Evolutionary conservation across 331 rosid genomes (phyloP).

Genomic region (Prunus yedoensis): DNA sequence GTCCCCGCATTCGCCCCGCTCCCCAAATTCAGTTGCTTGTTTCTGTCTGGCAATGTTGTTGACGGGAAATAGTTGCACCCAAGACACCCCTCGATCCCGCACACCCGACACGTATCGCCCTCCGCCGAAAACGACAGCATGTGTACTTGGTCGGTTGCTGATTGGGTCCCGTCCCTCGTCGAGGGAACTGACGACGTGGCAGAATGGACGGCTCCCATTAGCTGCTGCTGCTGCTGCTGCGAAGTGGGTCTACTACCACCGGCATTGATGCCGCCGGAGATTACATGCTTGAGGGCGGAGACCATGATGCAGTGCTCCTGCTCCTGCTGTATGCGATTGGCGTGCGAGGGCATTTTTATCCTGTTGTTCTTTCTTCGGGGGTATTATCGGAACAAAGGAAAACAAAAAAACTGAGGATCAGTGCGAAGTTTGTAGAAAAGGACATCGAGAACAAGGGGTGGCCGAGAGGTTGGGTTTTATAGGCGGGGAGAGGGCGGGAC

Average conservation of each 20-base stretch:
- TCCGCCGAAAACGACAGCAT: neutral
- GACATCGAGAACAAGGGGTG: no score
- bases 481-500: no score
- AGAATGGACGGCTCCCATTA: neutral
- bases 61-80: conserved; percentile 44
- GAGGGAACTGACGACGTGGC: neutral
- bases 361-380: neutral
- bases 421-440: no score
- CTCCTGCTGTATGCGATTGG: conserved; percentile 3
- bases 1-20: neutral
- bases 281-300: conserved; percentile 44
- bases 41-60: neutral
- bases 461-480: no score
- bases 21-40: neutral
- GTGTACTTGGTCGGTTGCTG: neutral
- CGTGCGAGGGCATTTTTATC: neutral
- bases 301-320: conserved; percentile 58
- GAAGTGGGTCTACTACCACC: neutral
- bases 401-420: no score
- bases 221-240: neutral
- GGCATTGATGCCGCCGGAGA: conserved; percentile 2
- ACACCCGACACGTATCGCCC: conserved; percentile 31
- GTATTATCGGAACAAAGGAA: no score
- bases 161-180: neutral
- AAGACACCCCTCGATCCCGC: conserved; percentile 40